These are phyloP conservation scores for Globisporangium irregulare DNA, from an alignment of 352 stramenopile species.

Conservation along the genomic window DNA sequence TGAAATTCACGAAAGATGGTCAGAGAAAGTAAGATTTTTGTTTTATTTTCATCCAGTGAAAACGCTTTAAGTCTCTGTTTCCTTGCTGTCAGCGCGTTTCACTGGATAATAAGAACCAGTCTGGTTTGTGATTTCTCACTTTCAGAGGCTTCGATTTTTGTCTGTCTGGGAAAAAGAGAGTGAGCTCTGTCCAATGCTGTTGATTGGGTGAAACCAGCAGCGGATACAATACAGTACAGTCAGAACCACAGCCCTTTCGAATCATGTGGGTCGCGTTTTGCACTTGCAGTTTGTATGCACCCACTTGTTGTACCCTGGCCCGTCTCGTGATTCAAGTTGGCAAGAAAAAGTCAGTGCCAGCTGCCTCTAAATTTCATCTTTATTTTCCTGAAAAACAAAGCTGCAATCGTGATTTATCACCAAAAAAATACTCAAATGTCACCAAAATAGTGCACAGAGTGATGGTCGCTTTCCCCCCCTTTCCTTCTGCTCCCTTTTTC, in stretches of 20 bases:
- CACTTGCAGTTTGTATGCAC: not conserved
- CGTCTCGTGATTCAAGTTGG: not conserved
- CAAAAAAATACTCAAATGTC: not conserved
- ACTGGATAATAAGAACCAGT: not conserved
- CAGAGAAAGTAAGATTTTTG: not conserved
- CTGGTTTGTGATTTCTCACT: not conserved
- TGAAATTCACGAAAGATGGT: not conserved
- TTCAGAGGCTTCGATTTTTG: not conserved
- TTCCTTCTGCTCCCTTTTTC: not conserved
- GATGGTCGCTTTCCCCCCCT: not conserved
- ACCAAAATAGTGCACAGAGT: not conserved
- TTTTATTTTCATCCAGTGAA: not conserved
- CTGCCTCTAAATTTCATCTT: not conserved
- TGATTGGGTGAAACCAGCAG: not conserved
- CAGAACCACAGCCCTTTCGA: not conserved
- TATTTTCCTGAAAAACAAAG: not conserved
- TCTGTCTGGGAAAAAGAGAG: not conserved
- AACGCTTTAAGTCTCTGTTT: not conserved
- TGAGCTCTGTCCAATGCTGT: not conserved
- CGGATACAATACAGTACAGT: not conserved
- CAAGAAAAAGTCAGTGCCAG: not conserved
- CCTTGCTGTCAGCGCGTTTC: not conserved
- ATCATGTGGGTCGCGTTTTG: not conserved
- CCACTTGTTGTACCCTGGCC: not conserved
- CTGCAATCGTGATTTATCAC: not conserved